phyloP scores from a whole-genome alignment of 179 eudicot genomes.

The Silene noctiflora region DNA sequence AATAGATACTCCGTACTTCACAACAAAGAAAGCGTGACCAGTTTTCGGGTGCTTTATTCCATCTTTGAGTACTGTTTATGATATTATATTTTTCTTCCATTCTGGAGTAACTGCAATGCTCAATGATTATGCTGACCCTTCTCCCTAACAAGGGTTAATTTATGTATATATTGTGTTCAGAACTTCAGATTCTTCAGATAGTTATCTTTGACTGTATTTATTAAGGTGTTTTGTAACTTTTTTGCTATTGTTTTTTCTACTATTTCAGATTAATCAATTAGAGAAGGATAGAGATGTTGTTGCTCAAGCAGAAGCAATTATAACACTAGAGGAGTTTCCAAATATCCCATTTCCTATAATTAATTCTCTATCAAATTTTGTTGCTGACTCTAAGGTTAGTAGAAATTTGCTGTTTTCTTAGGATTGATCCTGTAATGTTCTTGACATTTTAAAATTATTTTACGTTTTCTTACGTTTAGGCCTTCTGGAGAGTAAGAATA shows the following conservation, averaged over 20 bases:
- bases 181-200: not conserved
- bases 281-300: conserved; percentile 99
- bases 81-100: not conserved
- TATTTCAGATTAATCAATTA: conserved; percentile 74
- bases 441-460: not conserved
- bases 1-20: no score
- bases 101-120: not conserved
- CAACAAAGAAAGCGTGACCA: no score
- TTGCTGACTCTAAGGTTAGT: conserved; percentile 75
- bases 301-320: conserved; percentile 92
- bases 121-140: not conserved
- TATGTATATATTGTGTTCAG: not conserved
- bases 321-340: conserved; percentile 62
- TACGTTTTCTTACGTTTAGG: conserved; percentile 39
- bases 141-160: not conserved
- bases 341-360: conserved; percentile 67
- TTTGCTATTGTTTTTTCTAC: not conserved
- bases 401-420: not conserved
- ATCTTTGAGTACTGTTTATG: not conserved
- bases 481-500: conserved; percentile 89
- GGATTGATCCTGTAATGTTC: not conserved
- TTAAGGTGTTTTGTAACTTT: not conserved
- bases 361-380: conserved; percentile 65
- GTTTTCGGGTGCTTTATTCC: no score
- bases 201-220: not conserved